Evolutionary conservation across 495 filamentous ascomycete genomes (phyloP), one percentile per base, ranked within the genome.

Genomic region (Lasiosphaeria ovina): DNA sequence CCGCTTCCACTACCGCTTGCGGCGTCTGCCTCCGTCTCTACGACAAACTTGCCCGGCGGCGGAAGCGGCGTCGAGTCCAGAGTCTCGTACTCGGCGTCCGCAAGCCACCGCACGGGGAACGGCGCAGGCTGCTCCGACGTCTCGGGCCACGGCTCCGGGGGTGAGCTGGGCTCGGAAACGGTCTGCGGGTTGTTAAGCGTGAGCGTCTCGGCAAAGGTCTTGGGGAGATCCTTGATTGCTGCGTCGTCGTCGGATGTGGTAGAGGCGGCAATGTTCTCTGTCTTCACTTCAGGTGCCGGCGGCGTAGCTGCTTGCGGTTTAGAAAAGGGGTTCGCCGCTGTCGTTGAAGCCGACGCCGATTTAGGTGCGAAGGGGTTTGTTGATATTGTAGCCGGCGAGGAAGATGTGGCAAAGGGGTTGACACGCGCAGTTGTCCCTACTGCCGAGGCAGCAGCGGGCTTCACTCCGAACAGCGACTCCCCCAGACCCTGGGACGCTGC

Each of bases 21-120:
- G 70, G 63, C 62, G 59, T 84, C 80, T 59, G 83, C 76, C 60
- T 90, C 86, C 61, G 89, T 79, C 36, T 81, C 77, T 53, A 78
- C 54, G 60, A 82, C 24, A 24, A 24, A 24, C 63, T 58, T 83
- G 64, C 70, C 79, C 54, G 60, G 24, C 24, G 72, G 32, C 58
- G 66, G 70, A 32, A 70, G 57, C 0, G 76, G 69, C 6, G 66
- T 73, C 4, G 80, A 78, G 64, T 89, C 88, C 47, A 97, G 83
- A 16, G 86, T 87, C 71, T 98, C 95, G 78, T 91, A 93, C 63
- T 97, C 94, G 10, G 93, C 93, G 69, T 98, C 93, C 17, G 74
- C 72, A 48, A 99, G 84, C 78, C 89, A 87, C 74, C 85, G 90
- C 51, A 81, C 70, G 0, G 91, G 87, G 77, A 91, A 97, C 4